Evolutionary conservation across 2,329 filamentous ascomycete species (phyloP).

Genomic region (Passalora sequoiae): DNA sequence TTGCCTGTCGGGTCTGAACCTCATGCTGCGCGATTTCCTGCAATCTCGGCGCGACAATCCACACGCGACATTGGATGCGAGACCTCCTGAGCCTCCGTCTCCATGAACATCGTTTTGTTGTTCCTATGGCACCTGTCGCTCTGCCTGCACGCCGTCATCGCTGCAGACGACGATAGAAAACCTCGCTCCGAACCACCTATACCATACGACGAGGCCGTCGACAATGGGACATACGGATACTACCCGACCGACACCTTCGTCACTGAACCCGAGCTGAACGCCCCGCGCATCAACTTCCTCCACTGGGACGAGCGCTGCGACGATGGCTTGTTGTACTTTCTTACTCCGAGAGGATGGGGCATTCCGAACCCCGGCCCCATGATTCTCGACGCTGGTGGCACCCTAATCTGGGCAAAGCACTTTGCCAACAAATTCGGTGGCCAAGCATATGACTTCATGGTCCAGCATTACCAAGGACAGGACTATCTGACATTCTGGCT

Average conservation of each 20-base stretch:
- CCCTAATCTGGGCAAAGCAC: constrained; percentile 31
- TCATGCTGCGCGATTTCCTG: background rate
- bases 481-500: constrained; percentile 38
- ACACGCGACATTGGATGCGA: background rate
- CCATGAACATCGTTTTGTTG: constrained; percentile 19
- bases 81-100: constrained; percentile 7
- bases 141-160: constrained; percentile 16
- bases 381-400: constrained; percentile 30
- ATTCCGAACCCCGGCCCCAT: constrained; percentile 30
- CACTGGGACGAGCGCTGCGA: constrained; percentile 27
- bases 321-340: constrained; percentile 28
- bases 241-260: constrained; percentile 27
- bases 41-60: background rate
- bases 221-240: constrained; percentile 29
- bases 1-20: too few relatives aligned
- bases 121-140: constrained; percentile 24
- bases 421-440: constrained; percentile 32
- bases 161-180: background rate
- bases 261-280: constrained; percentile 22
- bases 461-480: constrained; percentile 34
- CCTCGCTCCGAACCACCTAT: constrained; percentile 8
- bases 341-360: constrained; percentile 32
- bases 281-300: constrained; percentile 27
- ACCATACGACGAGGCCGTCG: constrained; percentile 23
- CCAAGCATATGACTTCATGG: constrained; percentile 34